Evolutionary conservation across 2,329 filamentous ascomycete genomes (phyloP).

Genomic region (Epichloe coenophiala): DNA sequence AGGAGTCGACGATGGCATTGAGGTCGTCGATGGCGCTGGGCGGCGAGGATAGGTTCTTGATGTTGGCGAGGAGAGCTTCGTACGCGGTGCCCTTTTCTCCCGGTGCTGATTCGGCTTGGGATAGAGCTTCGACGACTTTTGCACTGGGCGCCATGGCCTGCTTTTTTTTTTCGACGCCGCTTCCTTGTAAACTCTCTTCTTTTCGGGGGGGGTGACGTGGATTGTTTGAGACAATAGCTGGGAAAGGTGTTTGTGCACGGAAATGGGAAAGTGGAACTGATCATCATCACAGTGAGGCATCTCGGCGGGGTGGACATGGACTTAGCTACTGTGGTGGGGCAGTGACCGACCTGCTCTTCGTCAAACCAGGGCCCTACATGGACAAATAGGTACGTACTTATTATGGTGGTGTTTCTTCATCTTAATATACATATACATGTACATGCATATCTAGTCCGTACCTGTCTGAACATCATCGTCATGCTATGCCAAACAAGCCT

Average conservation of each 20-base stretch:
- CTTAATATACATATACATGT: neutral
- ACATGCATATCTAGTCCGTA: neutral
- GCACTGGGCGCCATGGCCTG: conserved; percentile 23
- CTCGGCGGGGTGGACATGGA: no score
- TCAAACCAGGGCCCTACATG: no score
- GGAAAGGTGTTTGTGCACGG: neutral
- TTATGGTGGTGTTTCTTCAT: no score
- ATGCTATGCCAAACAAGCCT: neutral
- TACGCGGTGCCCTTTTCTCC: conserved; percentile 32
- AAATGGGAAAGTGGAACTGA: neutral
- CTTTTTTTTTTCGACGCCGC: neutral
- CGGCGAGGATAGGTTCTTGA: conserved; percentile 28
- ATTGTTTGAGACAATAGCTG: no score
- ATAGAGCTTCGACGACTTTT: conserved; percentile 30
- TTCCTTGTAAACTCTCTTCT: no score
- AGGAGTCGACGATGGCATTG: conserved; percentile 50
- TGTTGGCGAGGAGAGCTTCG: conserved; percentile 30
- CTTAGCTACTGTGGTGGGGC: no score
- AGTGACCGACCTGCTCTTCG: no score
- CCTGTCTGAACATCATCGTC: neutral
- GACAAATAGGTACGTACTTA: no score
- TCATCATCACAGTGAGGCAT: no score
- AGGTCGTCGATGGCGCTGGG: conserved; percentile 39
- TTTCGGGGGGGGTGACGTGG: no score
- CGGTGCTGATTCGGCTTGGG: conserved; percentile 22